Evolutionary conservation across 805 yeast genomes (phyloP).

Genomic region (Zygosaccharomyces siamensis): DNA sequence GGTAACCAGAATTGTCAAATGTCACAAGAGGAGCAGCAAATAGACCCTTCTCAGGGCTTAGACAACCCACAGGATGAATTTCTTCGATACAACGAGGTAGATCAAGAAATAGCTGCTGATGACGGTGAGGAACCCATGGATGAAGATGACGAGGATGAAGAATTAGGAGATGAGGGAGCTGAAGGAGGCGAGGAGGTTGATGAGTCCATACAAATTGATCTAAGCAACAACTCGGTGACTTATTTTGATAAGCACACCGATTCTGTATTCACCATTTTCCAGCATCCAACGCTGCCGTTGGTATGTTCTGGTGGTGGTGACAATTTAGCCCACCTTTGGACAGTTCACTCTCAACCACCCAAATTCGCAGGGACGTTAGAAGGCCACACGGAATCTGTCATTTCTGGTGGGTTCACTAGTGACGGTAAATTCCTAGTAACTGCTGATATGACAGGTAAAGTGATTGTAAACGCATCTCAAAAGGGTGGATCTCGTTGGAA

Average conservation of each 20-base stretch:
- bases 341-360: constrained; percentile 83
- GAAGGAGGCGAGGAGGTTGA: constrained; percentile 16
- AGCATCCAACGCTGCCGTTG: constrained; percentile 80
- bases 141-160: constrained; percentile 38
- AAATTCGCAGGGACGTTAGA: constrained; percentile 66
- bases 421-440: constrained; percentile 80
- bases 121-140: constrained; percentile 33
- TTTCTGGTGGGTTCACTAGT: constrained; percentile 73
- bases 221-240: constrained; percentile 82
- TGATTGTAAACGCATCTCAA: constrained; percentile 63
- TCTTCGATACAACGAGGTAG: constrained; percentile 43
- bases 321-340: constrained; percentile 84
- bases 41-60: constrained; percentile 2
- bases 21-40: constrained; percentile 4
- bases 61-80: constrained; percentile 34
- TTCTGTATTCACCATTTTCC: constrained; percentile 74
- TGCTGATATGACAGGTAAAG: constrained; percentile 92
- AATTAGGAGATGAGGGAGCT: constrained; percentile 22
- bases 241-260: constrained; percentile 90
- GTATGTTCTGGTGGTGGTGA: constrained; percentile 97
- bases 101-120: constrained; percentile 36
- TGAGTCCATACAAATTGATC: constrained; percentile 67
- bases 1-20: neutral
- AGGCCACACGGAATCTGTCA: constrained; percentile 86
- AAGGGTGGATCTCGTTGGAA: constrained; percentile 85